Evolutionary conservation across 441 rosid genomes (phyloP), one percentile per base, ranked within the genome.

Genomic region (Populus hybrid): DNA sequence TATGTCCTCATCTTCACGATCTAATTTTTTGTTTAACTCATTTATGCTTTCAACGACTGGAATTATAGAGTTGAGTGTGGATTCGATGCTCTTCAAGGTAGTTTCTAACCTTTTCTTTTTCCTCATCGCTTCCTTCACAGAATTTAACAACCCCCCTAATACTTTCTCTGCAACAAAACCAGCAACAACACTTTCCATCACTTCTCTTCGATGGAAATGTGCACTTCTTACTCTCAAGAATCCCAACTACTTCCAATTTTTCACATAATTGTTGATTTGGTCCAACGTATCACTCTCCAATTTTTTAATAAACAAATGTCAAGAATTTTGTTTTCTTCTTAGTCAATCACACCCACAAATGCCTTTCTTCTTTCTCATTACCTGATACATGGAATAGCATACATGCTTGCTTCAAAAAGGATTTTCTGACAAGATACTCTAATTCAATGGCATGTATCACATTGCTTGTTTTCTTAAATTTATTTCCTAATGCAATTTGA

Each of bases 11-110:
- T 30, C 9, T 75, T 66, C 67, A 1, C 46, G 30, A 50, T 34
- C 34, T 30, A 32, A 11, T 7, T 11, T 11, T 9, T 19, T 4
- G 28, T 68, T 53, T 16, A 75, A 26, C 38, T 50, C 34, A 26
- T 68, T n/a, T 14, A 75, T 32, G 65, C 40, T 67, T 46, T 75
- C 32, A n/a, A n/a, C 28, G 34, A 40, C 40, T 21, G 70, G 67
- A 21, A 63, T 68, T 46, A 67, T 67, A 3, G 72, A 67, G 6
- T 10, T 32, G 7, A 75, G 38, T 40, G 46, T 75, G 3, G 65
- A 7, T 38, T 75, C 72, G 5, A 75, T 46, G 12, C 30, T 67
- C 46, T 26, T 8, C 66, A 75, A 28, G 19, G 35, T 42, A 8
- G 21, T 7, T 16, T 50, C 19, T 21, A 28, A 75, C 38, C 1